Base-by-base conservation (phyloP, 2,329 filamentous ascomycete species). In the Xylariales sp. region DNA sequence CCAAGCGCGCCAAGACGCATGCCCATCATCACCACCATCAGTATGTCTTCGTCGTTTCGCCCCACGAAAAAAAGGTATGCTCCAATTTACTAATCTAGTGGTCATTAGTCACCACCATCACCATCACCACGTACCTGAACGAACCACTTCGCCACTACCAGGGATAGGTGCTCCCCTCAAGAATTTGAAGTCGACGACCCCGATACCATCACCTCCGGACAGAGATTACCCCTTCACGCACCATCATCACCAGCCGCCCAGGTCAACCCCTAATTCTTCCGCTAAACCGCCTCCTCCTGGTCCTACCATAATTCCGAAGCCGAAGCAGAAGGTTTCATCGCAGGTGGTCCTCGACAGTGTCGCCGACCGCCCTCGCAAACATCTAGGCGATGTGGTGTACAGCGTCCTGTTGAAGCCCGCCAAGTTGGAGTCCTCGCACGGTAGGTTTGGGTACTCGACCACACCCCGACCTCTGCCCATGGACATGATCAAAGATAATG, bases 301-400 rank as follows among this genome's bases (percentile, higher is more conserved):
- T 72, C 80, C 78, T 56, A 82, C 78, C 67, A 81, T 81, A 62
- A 78, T 83, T 69, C 83, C 88, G 65, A 90, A 90, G 76, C 84
- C 89, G 6, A 90, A 89, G 69, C 89, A 87, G 2, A 87, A 86
- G 16, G 85, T 97, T 30, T 87, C 87, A 9, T 92, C 91, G 1
- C 86, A 91, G 69, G 85, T 87, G 0, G 87, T 97, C 0, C 79
- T 97, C 12, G 89, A 93, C 1, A 90, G 89, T 36, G 89, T 95
- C 3, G 85, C 90, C 0, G 82, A 91, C 65, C 85, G 88, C 18
- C 91, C 93, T 8, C 90, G 94, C 9, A 87, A 89, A 63, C 94
- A 97, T 77, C 86, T 98, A 2, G 95, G 95, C 41, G 93, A 93
- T 65, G 91, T 93, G 3, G 84, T 97, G 14, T 98, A 98, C 77